Base-by-base conservation (phyloP, 2,329 filamentous ascomycete genomes). In the Juglanconis oblonga region DNA sequence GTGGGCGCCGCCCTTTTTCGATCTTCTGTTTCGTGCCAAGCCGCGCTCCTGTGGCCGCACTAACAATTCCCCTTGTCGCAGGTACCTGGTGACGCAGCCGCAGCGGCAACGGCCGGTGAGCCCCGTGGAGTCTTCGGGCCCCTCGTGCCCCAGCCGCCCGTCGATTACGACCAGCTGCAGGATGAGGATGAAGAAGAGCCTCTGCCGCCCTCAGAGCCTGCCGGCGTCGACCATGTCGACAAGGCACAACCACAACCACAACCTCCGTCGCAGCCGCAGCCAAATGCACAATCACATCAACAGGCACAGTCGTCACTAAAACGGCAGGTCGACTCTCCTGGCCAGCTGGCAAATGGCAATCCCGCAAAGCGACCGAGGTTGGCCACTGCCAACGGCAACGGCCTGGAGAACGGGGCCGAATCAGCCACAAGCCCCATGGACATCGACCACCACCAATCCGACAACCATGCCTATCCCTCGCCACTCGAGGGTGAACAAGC, bases 381-480 rank as follows among this genome's bases (percentile, higher is more conserved):
- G 68, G 85, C 80, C 75, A 87, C 87, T 76, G 84, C 84, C 70
- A 83, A 80, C 73, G 53, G 52, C 58, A 47, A 57, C 54, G 61
- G 52, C 59, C 55, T 57, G 13, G 84, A 85, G 68, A 83, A 83
- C 71, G 78, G 77, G 67, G 70, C 74, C 68, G 81, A 79, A 71
- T 76, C 80, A 68, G 77, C 80, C 67, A 75, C 79, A 48, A 83
- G 80, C 64, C 80, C 83, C 65, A 86, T 87, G 83, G 84, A 87
- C 65, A 72, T 87, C 64, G 85, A 87, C 71, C 69, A 70, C 57
- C 72, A 77, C 65, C 71, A 74, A 58, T 73, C 73, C 59, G 73
- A 76, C 64, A 83, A 84, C 68, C 83, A 87, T 72, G 85, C 85
- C 67, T 88, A 88, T 68, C 86, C 85, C 56, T 88, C 86, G 58